Evolutionary conservation across 2,329 filamentous ascomycete genomes (phyloP), one percentile per base, ranked within the genome.

Genomic region (Fusarium anthophilum): DNA sequence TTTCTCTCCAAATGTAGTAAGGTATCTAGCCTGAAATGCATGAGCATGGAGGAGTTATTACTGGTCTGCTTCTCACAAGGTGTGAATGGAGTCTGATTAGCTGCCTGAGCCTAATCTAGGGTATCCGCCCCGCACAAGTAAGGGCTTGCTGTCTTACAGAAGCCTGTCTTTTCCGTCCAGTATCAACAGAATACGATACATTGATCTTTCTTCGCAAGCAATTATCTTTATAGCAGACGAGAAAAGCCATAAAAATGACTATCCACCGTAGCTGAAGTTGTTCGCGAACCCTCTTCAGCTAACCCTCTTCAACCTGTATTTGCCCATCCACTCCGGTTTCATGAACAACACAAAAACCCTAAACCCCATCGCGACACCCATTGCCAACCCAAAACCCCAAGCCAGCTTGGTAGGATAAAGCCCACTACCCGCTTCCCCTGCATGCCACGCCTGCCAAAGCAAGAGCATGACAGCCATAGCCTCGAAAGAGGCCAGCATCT

Each of bases 171-270:
- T 47, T 10, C 2, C 1, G 9, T 11, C 24, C 0, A 6, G 7
- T 22, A 28, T 22, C 6, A 28, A 15, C 0, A 22, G 5, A 15
- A 22, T 28, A 2, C 20, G 3, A 47, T 15, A 22, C 4, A 22
- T 28, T 8, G 11, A 28, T 28, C 8, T 22, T 28, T 2, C 44
- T 11, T 18, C 14, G 6, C 6, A 28, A 47, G 6, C 18, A 9
- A 20, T 5, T 28, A 8, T 15, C 24, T 47, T 4, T 11, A 3
- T 11, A 8, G 18, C 13, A 4, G 26, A 15, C 15, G 13, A 22
- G 18, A 15, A 22, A 3, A 0, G 3, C 0, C 6, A 15, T 12
- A 3, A 15, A 15, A 3, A 22, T 28, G 6, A 15, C 26, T 28
- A 8, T 28, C 20, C 13, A 9, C 5, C 8, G 1, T 22, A 7